Percentiles rank a stretch among this genome's conserved stretches.
Evolutionary conservation across 1,284 basidiomycete genomes (phyloP).

Genomic region (Microbotryomycetes sp.): DNA sequence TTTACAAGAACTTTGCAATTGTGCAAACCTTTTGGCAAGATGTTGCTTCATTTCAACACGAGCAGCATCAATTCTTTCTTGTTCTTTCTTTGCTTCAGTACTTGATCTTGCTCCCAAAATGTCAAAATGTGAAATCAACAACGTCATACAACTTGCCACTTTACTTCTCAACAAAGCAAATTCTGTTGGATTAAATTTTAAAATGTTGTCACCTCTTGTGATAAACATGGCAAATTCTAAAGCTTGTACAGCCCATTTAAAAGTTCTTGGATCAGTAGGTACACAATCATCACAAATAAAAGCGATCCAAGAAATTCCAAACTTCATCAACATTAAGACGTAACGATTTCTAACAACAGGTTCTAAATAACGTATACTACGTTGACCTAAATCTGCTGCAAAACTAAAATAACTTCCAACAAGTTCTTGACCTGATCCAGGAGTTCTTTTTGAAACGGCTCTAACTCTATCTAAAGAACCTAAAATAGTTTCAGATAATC

Average conservation of each 20-base stretch:
- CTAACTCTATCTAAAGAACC: slow-evolving; percentile 80
- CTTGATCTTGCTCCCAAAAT: slow-evolving; percentile 88
- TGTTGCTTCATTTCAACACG: slow-evolving; percentile 54
- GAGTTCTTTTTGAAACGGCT: slow-evolving; percentile 41
- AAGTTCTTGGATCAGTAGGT: slow-evolving; percentile 90
- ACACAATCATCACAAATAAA: slow-evolving; percentile 99
- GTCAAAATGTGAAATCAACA: slow-evolving; percentile 95
- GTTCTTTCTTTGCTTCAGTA: slow-evolving; percentile 79
- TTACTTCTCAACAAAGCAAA: slow-evolving; percentile 83
- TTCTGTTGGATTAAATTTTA: slow-evolving; percentile 79
- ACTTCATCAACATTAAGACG: slow-evolving; percentile 71
- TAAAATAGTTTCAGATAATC: slow-evolving; percentile 87
- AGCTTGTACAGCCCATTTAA: slow-evolving; percentile 96
- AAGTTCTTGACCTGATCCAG: slow-evolving; percentile 65
- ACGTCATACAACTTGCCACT: slow-evolving; percentile 92
- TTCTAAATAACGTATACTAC: slow-evolving; percentile 82
- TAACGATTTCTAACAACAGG: slow-evolving; percentile 63
- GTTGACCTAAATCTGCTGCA: slow-evolving; percentile 82
- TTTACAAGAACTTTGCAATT: slow-evolving; percentile 19
- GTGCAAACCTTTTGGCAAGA: slow-evolving; percentile 32
- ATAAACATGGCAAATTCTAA: slow-evolving; percentile 88
- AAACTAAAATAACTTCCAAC: slow-evolving; percentile 95
- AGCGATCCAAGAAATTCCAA: slow-evolving; percentile 93
- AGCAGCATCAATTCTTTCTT: slow-evolving; percentile 59
- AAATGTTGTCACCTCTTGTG: slow-evolving; percentile 82